Evolutionary conservation across 2,329 filamentous ascomycete species (phyloP), one percentile per base, ranked within the genome.

Genomic region (Colletotrichum gloeosporioides): DNA sequence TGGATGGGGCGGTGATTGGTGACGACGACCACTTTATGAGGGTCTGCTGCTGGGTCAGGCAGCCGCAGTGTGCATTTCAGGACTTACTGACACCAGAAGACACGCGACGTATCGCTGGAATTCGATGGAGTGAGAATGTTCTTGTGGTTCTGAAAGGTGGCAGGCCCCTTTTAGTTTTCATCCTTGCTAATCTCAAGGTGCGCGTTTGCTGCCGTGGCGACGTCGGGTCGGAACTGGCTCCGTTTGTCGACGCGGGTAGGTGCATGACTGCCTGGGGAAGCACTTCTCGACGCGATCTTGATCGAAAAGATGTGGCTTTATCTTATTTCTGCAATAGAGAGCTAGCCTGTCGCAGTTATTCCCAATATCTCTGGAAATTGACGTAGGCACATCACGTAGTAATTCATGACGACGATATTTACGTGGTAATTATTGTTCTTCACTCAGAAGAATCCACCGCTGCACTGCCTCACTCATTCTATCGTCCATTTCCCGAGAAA

Each of bases 101-200:
- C n/a, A 25, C n/a, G n/a, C 44, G 10, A 22, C 3, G 10, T 0
- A 13, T 2, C 0, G n/a, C 4, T 53, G n/a, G 0, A 22, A 12
- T 13, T 13, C 6, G 2, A 22, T 0, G 44, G 0, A 13, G 44
- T 53, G n/a, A 53, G n/a, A 13, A 53, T 8, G 6, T 53, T 4
- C n/a, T 13, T n/a, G n/a, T 13, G n/a, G 2, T 22, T 4, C 3
- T 4, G n/a, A 4, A 53, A 53, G 10, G 3, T 0, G 10, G 12
- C 4, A 8, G n/a, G n/a, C 44, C 44, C n/a, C 44, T 25, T 53
- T 53, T 22, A 13, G 44, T 22, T 25, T 1, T 22, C n/a, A 53
- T 22, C 0, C 0, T 53, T 7, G 44, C n/a, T 53, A 7, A 8
- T 13, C 2, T 0, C 44, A 22, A 22, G n/a, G 44, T 6, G 44